These are phyloP conservation scores for Trichoderma koningiopsis DNA, from an alignment of 2,329 filamentous ascomycete genomes.

Conservation along the genomic window DNA sequence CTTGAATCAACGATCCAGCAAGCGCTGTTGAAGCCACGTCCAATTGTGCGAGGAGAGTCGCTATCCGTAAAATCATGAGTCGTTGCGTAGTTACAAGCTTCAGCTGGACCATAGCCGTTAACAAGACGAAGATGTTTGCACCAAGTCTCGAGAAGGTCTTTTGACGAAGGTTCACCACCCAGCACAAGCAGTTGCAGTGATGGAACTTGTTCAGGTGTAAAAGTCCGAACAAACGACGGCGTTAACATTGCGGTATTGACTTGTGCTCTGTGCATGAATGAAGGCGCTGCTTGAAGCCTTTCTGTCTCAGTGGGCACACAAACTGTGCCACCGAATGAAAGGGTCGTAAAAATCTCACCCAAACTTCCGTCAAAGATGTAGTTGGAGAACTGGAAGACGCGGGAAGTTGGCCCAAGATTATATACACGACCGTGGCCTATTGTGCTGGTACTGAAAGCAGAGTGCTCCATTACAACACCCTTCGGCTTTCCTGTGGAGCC, in stretches of 20 bases:
- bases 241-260: slow-evolving; percentile 29
- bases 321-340: slow-evolving; percentile 30
- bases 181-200: slow-evolving; percentile 24
- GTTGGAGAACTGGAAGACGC: slow-evolving; percentile 55
- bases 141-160: slow-evolving; percentile 26
- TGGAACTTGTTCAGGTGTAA: slow-evolving; percentile 27
- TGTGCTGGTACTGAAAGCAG: slow-evolving; percentile 54
- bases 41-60: slow-evolving; percentile 25
- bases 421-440: slow-evolving; percentile 51
- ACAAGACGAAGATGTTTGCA: slow-evolving; percentile 27
- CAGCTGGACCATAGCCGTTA: slow-evolving; percentile 30
- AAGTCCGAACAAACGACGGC: slow-evolving; percentile 27
- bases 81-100: slow-evolving; percentile 27
- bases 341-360: slow-evolving; percentile 30
- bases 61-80: slow-evolving; percentile 11
- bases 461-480: slow-evolving; percentile 46
- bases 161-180: slow-evolving; percentile 26
- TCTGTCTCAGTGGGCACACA: slow-evolving; percentile 32
- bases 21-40: slow-evolving; percentile 23
- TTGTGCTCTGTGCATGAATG: slow-evolving; percentile 17
- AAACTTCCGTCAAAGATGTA: slow-evolving; percentile 55
- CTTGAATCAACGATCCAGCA: slow-evolving; percentile 31
- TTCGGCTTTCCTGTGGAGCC: slow-evolving; percentile 36
- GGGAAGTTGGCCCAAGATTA: slow-evolving; percentile 48
- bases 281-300: slow-evolving; percentile 21